These are phyloP conservation scores for Fusarium albosuccineum DNA, from an alignment of 2,329 filamentous ascomycete genomes.

Conservation along the genomic window DNA sequence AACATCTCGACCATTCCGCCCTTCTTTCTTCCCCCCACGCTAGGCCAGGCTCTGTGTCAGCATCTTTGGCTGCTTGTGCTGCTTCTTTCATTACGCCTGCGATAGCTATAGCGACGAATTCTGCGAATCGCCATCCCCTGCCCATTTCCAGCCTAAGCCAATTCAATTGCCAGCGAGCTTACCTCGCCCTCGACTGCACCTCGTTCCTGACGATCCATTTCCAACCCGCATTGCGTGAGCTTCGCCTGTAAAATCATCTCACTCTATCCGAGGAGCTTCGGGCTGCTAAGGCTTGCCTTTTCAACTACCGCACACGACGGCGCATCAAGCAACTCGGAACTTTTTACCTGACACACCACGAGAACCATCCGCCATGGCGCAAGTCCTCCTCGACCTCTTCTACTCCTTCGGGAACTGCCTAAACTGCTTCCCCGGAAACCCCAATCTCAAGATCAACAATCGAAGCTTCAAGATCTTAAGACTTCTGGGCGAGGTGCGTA, in stretches of 20 bases:
- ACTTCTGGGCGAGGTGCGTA: constrained; percentile 85
- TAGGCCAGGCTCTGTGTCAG: not conserved
- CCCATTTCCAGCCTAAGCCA: constrained; percentile 5
- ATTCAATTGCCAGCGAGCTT: too few species aligned
- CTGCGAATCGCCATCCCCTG: not conserved
- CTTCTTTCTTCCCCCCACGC: constrained; percentile 4
- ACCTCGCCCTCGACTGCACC: too few species aligned
- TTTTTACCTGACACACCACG: constrained; percentile 5
- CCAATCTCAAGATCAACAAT: constrained; percentile 94
- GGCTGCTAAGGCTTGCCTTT: not conserved
- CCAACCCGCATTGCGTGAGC: too few species aligned
- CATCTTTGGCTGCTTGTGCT: not conserved
- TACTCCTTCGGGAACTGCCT: constrained; percentile 96
- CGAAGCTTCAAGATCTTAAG: constrained; percentile 96
- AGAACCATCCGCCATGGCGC: constrained; percentile 70
- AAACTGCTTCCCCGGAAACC: constrained; percentile 94
- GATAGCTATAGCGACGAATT: not conserved
- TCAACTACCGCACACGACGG: not conserved
- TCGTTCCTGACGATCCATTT: too few species aligned
- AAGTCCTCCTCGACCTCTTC: constrained; percentile 87
- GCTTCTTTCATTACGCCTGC: not conserved
- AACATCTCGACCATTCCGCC: constrained; percentile 22
- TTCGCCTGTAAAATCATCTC: constrained; percentile 11
- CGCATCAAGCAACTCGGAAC: not conserved
- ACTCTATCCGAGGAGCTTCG: not conserved